phyloP scores from a whole-genome alignment of 768 basidiomycete genomes.

The Termitomyces eurrhizus region DNA sequence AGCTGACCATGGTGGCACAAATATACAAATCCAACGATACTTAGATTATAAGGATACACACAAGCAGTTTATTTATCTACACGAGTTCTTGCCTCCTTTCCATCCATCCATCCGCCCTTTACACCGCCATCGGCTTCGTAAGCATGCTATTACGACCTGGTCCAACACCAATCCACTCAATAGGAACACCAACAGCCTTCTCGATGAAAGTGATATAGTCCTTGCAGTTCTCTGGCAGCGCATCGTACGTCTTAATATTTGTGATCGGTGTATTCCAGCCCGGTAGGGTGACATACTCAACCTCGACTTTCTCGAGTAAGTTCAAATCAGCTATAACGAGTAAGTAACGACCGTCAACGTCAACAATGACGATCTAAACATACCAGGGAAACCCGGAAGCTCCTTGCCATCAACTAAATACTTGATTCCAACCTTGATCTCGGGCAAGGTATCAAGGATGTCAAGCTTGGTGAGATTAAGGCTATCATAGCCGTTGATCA shows the following conservation, averaged over 20 bases:
- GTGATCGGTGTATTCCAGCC: conserved; percentile 88
- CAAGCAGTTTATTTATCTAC: background rate
- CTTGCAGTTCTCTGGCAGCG: conserved; percentile 80
- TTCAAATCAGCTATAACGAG: conserved; percentile 72
- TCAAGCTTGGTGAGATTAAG: conserved; percentile 98
- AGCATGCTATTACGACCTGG: conserved; percentile 82
- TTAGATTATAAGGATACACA: conserved; percentile 6
- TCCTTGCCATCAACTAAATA: conserved; percentile 79
- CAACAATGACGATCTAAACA: conserved; percentile 20
- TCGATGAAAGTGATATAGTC: conserved; percentile 89
- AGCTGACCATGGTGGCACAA: background rate
- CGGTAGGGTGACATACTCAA: conserved; percentile 83
- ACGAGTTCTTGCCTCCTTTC: background rate
- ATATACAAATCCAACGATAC: conserved; percentile 1
- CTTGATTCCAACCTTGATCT: conserved; percentile 85
- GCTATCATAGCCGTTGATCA: conserved; percentile 94
- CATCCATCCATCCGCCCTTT: background rate
- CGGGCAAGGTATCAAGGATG: conserved; percentile 75
- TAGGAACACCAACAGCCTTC: conserved; percentile 59
- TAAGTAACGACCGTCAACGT: background rate
- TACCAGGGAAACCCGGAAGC: conserved; percentile 84
- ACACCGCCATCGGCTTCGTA: conserved; percentile 14
- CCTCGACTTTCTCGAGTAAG: conserved; percentile 70
- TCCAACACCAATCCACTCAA: conserved; percentile 94
- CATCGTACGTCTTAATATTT: conserved; percentile 56